Evolutionary conservation across 192 early-diverging fungal genomes (phyloP).

Genomic region (Globomyces pollinis-pini): DNA sequence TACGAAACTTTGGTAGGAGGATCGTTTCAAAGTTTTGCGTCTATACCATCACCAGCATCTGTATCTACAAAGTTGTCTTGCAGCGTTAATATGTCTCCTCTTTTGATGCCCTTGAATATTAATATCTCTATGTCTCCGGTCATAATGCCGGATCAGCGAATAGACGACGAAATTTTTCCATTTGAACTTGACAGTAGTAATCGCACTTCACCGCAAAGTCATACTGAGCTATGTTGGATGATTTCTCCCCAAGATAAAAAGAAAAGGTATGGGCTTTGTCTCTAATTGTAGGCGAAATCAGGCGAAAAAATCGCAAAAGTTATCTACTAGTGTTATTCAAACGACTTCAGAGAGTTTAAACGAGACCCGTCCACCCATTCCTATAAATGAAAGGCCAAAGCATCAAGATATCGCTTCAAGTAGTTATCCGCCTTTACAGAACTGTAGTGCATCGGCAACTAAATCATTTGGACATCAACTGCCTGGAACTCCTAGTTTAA

Average conservation of each 20-base stretch:
- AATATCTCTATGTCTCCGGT: not conserved
- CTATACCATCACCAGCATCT: not conserved
- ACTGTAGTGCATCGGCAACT: too few relatives aligned
- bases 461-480: too few relatives aligned
- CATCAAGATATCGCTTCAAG: too few relatives aligned
- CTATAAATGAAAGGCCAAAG: too few relatives aligned
- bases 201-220: too few relatives aligned
- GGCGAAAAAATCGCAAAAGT: not conserved
- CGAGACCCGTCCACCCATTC: too few relatives aligned
- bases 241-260: not conserved
- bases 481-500: not conserved
- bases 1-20: not conserved
- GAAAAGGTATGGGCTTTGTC: not conserved
- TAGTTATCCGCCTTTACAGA: too few relatives aligned
- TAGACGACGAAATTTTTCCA: not conserved
- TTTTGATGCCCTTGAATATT: not conserved
- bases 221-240: too few relatives aligned
- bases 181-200: too few relatives aligned
- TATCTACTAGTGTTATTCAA: too few relatives aligned
- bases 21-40: not conserved
- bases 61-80: not conserved
- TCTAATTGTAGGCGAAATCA: not conserved
- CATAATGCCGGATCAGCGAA: not conserved
- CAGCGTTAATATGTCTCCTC: conserved; percentile 1
- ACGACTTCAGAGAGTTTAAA: too few relatives aligned